Base-by-base conservation (phyloP, 2,329 filamentous ascomycete genomes). In the Aureobasidium uvarum region DNA sequence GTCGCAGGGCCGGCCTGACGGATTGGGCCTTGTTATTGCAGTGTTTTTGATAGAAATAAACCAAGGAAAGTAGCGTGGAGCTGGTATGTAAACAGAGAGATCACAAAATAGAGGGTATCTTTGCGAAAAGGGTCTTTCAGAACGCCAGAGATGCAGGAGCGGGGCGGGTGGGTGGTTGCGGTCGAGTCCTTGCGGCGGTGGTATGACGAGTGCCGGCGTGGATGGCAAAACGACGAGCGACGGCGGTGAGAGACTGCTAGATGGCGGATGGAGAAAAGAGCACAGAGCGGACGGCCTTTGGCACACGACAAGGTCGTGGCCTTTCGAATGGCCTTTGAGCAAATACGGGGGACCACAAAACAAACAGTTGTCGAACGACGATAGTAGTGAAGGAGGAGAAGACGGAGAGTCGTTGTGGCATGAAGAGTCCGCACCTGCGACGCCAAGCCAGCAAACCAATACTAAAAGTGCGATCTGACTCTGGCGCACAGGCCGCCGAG, bases 301-400 rank as follows among this genome's bases (percentile, higher is more conserved):
- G 70, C 73, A 74, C 73, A 75, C 70, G 73, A 71, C 72, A 67
- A 69, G 71, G 72, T 71, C 71, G 70, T 73, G 73, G 73, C 73
- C 73, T 72, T 74, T 62, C 52, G 65, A 67, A 68, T 71, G 71
- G 71, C 71, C 71, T 70, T 63, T 62, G 52, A 56, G 45, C 31
- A 59, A 56, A 67, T 68, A 62, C 52, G 70, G 58, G 60, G 60
- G 66, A 69, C 65, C 68, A 59, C 38, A 71, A 72, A 71, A 70
- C 67, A 58, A 66, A 94, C 80, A 82, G 60, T 69, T 54, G 60
- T 45, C 38, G 18, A 54, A 54, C 23, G 60, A 54, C 46, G 60
- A 66, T 51, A n/a, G 52, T 68, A 67, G 67, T 66, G 66, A 64
- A 62, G 63, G 59, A 64, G 52, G 58, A 45, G 58, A 64, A 43